phyloP scores from a whole-genome alignment of 306 rosid species.

The Boehmeria nivea region DNA sequence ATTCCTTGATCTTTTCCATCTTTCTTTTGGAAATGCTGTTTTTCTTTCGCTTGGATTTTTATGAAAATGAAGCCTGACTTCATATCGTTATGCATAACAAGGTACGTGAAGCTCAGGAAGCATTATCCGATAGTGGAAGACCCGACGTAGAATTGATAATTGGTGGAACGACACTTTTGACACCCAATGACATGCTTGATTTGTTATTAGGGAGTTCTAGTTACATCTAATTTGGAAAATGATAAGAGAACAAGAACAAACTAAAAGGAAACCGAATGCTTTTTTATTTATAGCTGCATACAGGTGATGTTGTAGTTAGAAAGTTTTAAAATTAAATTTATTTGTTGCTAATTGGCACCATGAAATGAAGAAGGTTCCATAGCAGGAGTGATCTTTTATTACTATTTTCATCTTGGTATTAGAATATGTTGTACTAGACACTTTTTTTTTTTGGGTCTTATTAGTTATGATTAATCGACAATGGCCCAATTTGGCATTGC shows the following conservation, averaged over 20 bases:
- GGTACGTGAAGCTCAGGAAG: slow-evolving; percentile 88
- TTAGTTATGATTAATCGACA: no score
- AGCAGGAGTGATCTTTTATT: no score
- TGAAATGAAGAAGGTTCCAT: background rate
- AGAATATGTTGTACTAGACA: no score
- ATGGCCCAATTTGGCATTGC: no score
- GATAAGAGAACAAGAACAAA: background rate
- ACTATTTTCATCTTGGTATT: no score
- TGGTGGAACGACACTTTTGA: slow-evolving; percentile 82
- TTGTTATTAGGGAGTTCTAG: slow-evolving; percentile 60
- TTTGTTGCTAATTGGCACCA: background rate
- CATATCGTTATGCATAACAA: slow-evolving; percentile 17
- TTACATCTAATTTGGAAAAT: slow-evolving; percentile 31
- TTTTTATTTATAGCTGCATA: background rate
- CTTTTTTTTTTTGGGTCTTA: no score
- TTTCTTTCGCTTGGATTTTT: background rate
- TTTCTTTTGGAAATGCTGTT: background rate
- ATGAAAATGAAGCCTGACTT: slow-evolving; percentile 12
- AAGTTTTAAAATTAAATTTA: background rate
- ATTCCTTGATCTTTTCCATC: slow-evolving; percentile 13
- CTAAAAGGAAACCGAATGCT: background rate
- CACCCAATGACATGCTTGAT: slow-evolving; percentile 74
- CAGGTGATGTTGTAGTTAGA: background rate
- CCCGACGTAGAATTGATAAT: slow-evolving; percentile 79
- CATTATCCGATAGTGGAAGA: slow-evolving; percentile 74